Base-by-base conservation (phyloP, 257 asterid genomes). In the Catharanthus roseus region DNA sequence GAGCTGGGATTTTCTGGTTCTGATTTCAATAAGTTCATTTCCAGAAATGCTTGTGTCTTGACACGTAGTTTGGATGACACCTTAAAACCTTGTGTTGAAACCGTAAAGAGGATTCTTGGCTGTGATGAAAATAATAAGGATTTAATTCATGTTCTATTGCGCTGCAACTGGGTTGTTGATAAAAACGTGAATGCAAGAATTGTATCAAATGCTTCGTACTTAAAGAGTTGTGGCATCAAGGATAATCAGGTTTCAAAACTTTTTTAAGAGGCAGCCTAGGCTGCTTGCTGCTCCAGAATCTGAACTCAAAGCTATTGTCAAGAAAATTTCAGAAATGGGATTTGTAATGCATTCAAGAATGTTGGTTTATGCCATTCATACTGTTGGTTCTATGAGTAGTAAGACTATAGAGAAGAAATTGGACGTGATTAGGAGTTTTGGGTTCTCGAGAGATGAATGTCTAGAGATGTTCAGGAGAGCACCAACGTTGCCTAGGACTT, bases 1-100 rank as follows among this genome's bases (percentile, higher is more conserved):
- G 87, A 80, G 23, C 51, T 80, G 39, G 83, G 87, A 23, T 53
- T 80, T 33, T 72, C 83, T 58, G 79, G 74, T 47, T 45, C 72
- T 38, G 44, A 24, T 38, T 54, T 83, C 1, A 73, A 78, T 65
- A 41, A 41, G 70, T 68, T 83, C 74, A 11, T 80, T 23, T 73
- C 83, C 39, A 62, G 29, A 51, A 72, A 68, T 65, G 44, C 83
- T 0, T 0, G 2, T 10, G 15, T 83, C 10, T 77, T 83, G 44
- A 23, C 51, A 3, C 63, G 62, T 71, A 70, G 83, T 58, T 45
- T 83, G 75, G 72, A 76, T 23, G 70, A 62, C 67, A 61, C 15
- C 10, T 50, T 83, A 55, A 77, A 38, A 71, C 87, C 85, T 8
- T 51, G 49, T 61, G 33, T 77, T 69, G 63, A 19, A 28, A 24